A percentile compares a stretch with the other conserved stretches of the same genome.
These are phyloP conservation scores for Staphylotrichum longicolle DNA, from an alignment of 495 filamentous ascomycete species.

Conservation along the genomic window DNA sequence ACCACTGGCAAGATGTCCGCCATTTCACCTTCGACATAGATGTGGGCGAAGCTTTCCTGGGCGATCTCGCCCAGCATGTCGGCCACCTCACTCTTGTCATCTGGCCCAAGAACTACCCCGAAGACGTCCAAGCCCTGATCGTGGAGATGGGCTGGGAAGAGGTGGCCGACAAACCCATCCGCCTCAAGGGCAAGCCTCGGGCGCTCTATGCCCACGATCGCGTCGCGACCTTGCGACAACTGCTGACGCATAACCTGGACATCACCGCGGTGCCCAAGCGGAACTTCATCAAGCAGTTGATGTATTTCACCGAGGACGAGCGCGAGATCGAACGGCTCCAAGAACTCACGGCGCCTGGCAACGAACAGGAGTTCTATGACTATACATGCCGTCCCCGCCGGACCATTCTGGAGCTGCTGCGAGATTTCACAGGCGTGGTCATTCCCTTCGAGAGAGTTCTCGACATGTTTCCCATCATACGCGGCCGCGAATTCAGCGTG, in stretches of 20 bases:
- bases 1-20: conserved; percentile 94
- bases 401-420: conserved; percentile 84
- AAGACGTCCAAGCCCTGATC: conserved; percentile 74
- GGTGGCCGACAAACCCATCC: conserved; percentile 58
- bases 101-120: conserved; percentile 79
- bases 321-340: conserved; percentile 75
- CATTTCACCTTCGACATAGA: conserved; percentile 59
- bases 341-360: conserved; percentile 75
- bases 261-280: conserved; percentile 85
- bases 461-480: conserved; percentile 69
- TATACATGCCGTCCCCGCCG: conserved; percentile 91
- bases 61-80: conserved; percentile 34
- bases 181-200: conserved; percentile 8
- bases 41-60: conserved; percentile 14
- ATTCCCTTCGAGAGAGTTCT: conserved; percentile 72
- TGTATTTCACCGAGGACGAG: conserved; percentile 66
- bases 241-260: conserved; percentile 80
- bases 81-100: conserved; percentile 79
- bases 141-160: conserved; percentile 70
- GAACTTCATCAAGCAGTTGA: conserved; percentile 73
- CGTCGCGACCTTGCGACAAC: conserved; percentile 61
- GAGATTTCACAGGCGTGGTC: conserved; percentile 81
- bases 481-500: conserved; percentile 83
- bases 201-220: conserved; percentile 10
- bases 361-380: conserved; percentile 88